Percentiles rank a stretch among this genome's conserved stretches.
phyloP scores from a whole-genome alignment of 2,329 filamentous ascomycete genomes.

The Aspergillus spinulosporus region DNA sequence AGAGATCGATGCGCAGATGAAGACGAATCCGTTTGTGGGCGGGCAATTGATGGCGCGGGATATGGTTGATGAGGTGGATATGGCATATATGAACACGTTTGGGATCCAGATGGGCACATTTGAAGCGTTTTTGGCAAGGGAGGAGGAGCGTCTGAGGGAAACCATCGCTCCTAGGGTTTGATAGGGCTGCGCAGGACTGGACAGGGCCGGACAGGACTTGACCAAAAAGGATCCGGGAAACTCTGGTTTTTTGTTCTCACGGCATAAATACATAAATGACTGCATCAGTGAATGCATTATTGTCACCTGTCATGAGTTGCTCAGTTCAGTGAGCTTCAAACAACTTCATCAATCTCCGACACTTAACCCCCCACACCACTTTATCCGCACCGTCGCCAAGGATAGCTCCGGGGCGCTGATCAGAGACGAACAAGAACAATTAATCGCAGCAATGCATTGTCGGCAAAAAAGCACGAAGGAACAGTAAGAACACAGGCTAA shows the following conservation, averaged over 20 bases:
- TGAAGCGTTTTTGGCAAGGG: constrained; percentile 45
- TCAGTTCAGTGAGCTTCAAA: too few species aligned
- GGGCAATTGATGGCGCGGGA: constrained; percentile 42
- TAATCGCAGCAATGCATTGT: too few species aligned
- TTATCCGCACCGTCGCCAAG: not conserved
- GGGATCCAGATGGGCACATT: constrained; percentile 48
- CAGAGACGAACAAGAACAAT: too few species aligned
- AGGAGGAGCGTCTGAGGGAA: constrained; percentile 33
- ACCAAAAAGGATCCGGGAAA: too few species aligned
- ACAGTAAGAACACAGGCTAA: not conserved
- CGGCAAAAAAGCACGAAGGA: not conserved
- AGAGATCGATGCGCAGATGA: constrained; percentile 40
- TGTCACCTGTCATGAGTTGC: too few species aligned
- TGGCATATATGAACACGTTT: constrained; percentile 35
- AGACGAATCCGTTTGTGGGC: constrained; percentile 40
- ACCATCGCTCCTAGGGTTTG: constrained; percentile 16
- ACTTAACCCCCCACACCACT: not conserved
- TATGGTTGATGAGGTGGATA: constrained; percentile 40
- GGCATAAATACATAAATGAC: too few species aligned
- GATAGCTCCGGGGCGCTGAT: too few species aligned
- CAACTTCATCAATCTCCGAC: not conserved
- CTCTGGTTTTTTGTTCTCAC: too few species aligned
- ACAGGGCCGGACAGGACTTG: too few species aligned
- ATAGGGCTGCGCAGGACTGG: not conserved
- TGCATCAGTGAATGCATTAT: too few species aligned